A percentile compares a stretch with the other conserved stretches of the same genome.
phyloP scores from a whole-genome alignment of 1,284 basidiomycete species.

The Cutaneotrichosporon mucoides region DNA sequence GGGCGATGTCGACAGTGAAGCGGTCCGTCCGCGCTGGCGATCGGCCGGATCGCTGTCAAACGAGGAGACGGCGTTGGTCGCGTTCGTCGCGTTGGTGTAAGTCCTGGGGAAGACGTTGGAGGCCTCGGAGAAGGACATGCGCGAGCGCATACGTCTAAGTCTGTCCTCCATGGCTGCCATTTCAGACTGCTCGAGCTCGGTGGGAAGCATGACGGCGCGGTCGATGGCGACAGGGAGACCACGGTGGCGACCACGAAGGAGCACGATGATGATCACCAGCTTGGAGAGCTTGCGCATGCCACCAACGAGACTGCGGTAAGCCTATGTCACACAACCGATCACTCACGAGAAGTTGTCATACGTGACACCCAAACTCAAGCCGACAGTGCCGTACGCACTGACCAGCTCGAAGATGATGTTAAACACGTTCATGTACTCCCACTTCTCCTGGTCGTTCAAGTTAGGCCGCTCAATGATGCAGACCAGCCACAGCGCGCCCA shows the following conservation, averaged over 20 bases:
- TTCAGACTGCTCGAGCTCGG: conserved; percentile 43
- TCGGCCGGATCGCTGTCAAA: not conserved
- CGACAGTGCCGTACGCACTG: conserved; percentile 88
- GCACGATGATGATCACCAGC: conserved; percentile 40
- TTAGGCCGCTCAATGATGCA: conserved; percentile 77
- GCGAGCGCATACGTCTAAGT: conserved; percentile 14
- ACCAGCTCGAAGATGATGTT: conserved; percentile 58
- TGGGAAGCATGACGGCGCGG: conserved; percentile 49
- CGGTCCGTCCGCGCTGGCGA: not conserved
- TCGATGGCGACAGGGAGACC: conserved; percentile 47
- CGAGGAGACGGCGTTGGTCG: not conserved
- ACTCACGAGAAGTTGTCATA: conserved; percentile 50
- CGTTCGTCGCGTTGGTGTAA: conserved; percentile 4
- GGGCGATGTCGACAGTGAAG: not conserved
- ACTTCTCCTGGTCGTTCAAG: conserved; percentile 56
- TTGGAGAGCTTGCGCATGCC: conserved; percentile 39
- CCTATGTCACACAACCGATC: not conserved
- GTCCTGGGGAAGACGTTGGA: conserved; percentile 10
- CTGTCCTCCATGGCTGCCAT: conserved; percentile 38
- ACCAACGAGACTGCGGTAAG: conserved; percentile 23
- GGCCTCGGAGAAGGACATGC: conserved; percentile 3
- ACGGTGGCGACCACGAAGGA: conserved; percentile 44
- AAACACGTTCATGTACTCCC: conserved; percentile 74
- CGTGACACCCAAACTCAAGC: conserved; percentile 71
- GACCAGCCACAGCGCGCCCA: conserved; percentile 68